phyloP scores from a whole-genome alignment of 2,329 filamentous ascomycete species.

The Fusarium keratoplasticum region DNA sequence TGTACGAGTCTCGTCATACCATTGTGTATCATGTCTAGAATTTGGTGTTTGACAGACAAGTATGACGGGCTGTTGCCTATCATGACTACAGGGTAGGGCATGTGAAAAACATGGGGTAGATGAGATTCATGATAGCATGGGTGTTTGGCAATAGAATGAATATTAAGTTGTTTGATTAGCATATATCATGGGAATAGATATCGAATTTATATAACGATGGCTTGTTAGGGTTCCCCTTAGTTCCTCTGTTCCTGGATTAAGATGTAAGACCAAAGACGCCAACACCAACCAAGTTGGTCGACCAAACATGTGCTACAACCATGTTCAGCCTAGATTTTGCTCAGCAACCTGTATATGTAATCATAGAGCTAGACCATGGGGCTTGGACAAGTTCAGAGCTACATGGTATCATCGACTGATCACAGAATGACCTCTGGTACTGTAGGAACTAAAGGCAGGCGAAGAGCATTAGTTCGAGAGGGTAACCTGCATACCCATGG shows the following conservation, averaged over 20 bases:
- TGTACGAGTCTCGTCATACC: neutral
- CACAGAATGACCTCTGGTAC: neutral
- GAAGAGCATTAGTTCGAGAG: neutral
- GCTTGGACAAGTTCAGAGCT: neutral
- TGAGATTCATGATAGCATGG: neutral
- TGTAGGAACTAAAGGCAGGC: neutral
- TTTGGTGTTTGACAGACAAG: neutral
- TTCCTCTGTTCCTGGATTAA: neutral
- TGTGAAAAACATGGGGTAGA: neutral
- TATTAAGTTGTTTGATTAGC: neutral
- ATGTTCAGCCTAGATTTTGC: neutral
- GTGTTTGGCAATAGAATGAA: neutral
- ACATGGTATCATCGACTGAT: neutral
- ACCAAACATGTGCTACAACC: neutral
- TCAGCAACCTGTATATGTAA: neutral
- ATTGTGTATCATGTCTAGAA: neutral
- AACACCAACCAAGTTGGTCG: neutral
- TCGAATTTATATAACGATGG: neutral
- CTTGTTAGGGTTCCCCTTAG: neutral
- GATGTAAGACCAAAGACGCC: too few relatives aligned
- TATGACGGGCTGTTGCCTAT: neutral
- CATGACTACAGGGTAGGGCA: constrained; percentile 1
- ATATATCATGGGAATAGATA: neutral
- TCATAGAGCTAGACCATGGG: neutral
- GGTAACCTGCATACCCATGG: neutral